Percentiles rank a stretch among this genome's conserved stretches.
phyloP scores from a whole-genome alignment of 106 monocot species.

The Dioscorea dumetorum region DNA sequence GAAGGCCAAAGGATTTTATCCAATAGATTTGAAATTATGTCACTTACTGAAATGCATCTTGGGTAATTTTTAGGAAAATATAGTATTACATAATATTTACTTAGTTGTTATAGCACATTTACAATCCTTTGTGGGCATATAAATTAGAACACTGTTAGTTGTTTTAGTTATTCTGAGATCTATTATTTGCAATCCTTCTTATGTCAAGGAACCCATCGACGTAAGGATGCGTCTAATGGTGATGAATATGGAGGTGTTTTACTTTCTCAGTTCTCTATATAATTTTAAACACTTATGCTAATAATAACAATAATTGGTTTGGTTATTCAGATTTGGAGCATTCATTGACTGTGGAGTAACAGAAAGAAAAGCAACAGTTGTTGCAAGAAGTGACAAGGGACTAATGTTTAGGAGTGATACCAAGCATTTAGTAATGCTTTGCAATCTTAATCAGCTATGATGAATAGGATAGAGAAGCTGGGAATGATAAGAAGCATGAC shows the following conservation, averaged over 20 bases:
- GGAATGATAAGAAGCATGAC: no score
- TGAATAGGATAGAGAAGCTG: no score
- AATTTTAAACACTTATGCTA: not conserved
- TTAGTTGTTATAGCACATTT: no score
- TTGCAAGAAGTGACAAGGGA: constrained; percentile 61
- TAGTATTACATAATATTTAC: no score
- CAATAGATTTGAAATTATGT: no score
- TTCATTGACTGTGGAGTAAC: constrained; percentile 74
- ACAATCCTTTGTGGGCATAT: no score
- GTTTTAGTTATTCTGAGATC: no score
- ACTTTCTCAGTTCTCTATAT: not conserved
- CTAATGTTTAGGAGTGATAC: not conserved
- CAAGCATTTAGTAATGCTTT: not conserved
- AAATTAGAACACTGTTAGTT: no score
- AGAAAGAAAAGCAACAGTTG: constrained; percentile 83
- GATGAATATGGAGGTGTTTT: constrained; percentile 81
- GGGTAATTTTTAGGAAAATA: no score
- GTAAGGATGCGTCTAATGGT: constrained; percentile 70
- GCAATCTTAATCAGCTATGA: not conserved
- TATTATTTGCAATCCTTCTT: not conserved
- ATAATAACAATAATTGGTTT: constrained; percentile 1
- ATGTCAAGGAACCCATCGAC: constrained; percentile 59
- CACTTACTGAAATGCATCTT: no score
- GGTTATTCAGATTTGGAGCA: constrained; percentile 48
- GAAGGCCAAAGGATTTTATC: no score